Conservation (phyloP, 208 protist genomes). For the Acanthamoeba castellanii region DNA sequence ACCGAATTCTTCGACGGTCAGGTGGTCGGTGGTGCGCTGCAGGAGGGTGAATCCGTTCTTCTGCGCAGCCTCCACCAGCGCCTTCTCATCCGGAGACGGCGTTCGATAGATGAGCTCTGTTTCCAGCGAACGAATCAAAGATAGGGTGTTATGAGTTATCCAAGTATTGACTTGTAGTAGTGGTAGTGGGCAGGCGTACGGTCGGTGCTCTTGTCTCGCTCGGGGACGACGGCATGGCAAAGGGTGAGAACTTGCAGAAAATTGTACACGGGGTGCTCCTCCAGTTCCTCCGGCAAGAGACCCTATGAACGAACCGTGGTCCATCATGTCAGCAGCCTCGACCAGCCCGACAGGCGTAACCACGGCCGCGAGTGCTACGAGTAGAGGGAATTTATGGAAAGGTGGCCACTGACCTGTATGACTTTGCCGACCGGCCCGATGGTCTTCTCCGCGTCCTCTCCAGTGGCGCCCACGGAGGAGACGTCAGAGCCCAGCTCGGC, state of each 20-base stretch:
- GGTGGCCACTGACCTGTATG: not conserved
- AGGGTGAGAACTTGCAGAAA: slow-evolving; percentile 58
- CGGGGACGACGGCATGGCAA: slow-evolving; percentile 67
- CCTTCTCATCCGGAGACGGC: slow-evolving; percentile 95
- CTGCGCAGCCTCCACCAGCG: slow-evolving; percentile 92
- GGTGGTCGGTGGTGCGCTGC: slow-evolving; percentile 19
- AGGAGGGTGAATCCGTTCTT: slow-evolving; percentile 82
- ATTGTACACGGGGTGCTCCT: slow-evolving; percentile 37
- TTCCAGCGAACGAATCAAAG: not conserved
- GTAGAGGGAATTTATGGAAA: no score
- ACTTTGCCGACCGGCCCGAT: not conserved
- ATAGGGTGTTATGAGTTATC: no score
- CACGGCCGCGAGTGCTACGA: no score
- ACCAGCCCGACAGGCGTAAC: not conserved
- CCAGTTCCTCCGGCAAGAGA: not conserved
- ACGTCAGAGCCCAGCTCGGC: no score
- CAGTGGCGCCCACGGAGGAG: no score
- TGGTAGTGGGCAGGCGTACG: not conserved
- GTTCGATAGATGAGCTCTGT: slow-evolving; percentile 91
- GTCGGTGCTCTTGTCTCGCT: slow-evolving; percentile 65
- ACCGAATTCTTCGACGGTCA: slow-evolving; percentile 17
- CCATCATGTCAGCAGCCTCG: not conserved
- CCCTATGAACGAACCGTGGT: not conserved
- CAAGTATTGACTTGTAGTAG: not conserved
- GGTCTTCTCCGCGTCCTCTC: not conserved